Evolutionary conservation across 208 protist species (phyloP).

Genomic region (Trypanosoma caninum): DNA sequence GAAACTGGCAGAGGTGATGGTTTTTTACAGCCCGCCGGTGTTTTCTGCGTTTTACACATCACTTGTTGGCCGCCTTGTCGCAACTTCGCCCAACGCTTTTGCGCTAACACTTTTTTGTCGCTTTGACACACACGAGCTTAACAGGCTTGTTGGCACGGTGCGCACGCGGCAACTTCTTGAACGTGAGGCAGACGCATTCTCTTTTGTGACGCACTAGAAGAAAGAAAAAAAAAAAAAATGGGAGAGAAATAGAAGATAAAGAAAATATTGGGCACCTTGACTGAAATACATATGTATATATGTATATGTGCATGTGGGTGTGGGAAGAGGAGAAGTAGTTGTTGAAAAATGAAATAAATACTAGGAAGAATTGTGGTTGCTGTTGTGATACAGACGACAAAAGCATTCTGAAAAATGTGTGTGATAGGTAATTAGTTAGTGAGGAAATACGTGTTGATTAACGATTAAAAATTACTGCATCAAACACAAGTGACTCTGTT

Average conservation of each 20-base stretch:
- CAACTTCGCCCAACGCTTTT: constrained; percentile 71
- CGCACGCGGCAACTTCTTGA: constrained; percentile 73
- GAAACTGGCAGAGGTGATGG: constrained; percentile 83
- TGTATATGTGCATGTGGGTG: neutral
- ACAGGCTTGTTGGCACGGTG: constrained; percentile 86
- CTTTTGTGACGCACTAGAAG: constrained; percentile 73
- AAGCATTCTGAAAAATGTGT: too few species aligned
- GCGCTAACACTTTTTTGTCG: constrained; percentile 87
- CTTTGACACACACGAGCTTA: constrained; percentile 93
- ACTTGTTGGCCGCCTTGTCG: constrained; percentile 80
- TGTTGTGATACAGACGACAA: too few species aligned
- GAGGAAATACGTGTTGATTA: too few species aligned
- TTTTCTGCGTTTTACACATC: constrained; percentile 93
- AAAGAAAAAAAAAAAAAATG: neutral
- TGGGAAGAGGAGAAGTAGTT: neutral
- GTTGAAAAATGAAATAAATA: neutral
- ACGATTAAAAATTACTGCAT: too few species aligned
- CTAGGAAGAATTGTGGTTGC: too few species aligned
- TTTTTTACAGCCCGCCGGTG: constrained; percentile 95
- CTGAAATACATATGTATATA: neutral
- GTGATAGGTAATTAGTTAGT: too few species aligned
- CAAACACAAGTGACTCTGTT: too few species aligned
- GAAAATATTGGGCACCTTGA: too few species aligned
- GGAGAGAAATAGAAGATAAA: constrained; percentile 6
- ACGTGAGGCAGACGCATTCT: constrained; percentile 67